phyloP scores from a whole-genome alignment of 768 basidiomycete genomes.

The Hericium erinaceus region DNA sequence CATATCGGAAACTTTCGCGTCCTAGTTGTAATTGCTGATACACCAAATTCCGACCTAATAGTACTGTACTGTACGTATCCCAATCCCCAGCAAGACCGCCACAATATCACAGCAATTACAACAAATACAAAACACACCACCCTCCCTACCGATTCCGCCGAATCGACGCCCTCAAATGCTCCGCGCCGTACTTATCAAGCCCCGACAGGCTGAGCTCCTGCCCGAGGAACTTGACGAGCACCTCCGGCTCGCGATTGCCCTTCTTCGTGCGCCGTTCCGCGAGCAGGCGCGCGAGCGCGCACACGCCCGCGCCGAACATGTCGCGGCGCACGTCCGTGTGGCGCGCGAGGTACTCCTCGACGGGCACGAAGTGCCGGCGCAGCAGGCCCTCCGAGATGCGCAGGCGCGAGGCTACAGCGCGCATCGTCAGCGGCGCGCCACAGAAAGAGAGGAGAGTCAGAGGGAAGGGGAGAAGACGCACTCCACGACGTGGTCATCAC shows the following conservation, averaged over 20 bases:
- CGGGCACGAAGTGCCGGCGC: neutral
- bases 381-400: neutral
- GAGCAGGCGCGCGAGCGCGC: neutral
- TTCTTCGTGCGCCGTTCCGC: neutral
- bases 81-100: no score
- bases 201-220: neutral
- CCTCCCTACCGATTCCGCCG: neutral
- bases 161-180: neutral
- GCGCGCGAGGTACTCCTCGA: neutral
- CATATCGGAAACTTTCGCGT: no score
- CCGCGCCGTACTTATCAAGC: neutral
- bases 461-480: neutral
- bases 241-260: neutral
- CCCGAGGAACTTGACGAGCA: neutral
- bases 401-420: neutral
- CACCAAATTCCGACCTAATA: no score
- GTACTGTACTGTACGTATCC: no score
- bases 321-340: neutral
- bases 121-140: no score
- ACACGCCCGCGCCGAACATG: neutral
- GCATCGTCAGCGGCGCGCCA: neutral
- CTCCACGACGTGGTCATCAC: neutral
- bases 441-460: neutral
- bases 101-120: no score
- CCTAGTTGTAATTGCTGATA: no score